Evolutionary conservation across 2,329 filamentous ascomycete genomes (phyloP).

Genomic region (Ascochyta pisi): DNA sequence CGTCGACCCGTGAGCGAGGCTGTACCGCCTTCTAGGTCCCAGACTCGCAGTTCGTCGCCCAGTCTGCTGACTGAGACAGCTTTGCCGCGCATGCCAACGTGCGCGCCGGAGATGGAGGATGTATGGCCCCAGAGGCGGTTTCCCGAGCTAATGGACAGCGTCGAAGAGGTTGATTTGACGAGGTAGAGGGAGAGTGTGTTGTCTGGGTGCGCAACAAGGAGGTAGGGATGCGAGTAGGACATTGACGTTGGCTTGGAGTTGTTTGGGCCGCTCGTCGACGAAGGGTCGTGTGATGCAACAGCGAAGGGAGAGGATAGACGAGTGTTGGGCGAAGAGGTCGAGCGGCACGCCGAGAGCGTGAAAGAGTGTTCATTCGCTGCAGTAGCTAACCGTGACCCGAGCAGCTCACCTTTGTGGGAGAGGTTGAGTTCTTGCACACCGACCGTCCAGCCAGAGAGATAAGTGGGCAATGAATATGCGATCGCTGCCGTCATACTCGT

Average conservation of each 20-base stretch:
- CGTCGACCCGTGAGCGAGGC: conserved; percentile 53
- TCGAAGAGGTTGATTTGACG: conserved; percentile 73
- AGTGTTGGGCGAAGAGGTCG: conserved; percentile 33
- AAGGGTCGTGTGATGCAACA: conserved; percentile 30
- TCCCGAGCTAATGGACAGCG: conserved; percentile 73
- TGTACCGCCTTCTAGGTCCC: conserved; percentile 82
- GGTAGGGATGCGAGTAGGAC: conserved; percentile 77
- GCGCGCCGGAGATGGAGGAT: conserved; percentile 83
- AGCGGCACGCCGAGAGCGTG: conserved; percentile 42
- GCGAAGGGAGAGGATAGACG: conserved; percentile 39
- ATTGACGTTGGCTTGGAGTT: conserved; percentile 54
- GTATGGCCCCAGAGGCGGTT: conserved; percentile 90
- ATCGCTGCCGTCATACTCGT: conserved; percentile 78
- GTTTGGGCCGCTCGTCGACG: conserved; percentile 26
- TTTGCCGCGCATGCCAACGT: conserved; percentile 84
- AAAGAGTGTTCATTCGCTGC: conserved; percentile 59
- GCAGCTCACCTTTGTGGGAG: conserved; percentile 55
- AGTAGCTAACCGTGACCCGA: conserved; percentile 58
- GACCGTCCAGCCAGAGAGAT: conserved; percentile 81
- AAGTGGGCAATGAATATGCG: conserved; percentile 81
- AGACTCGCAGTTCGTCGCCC: conserved; percentile 75
- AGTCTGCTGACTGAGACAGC: conserved; percentile 85
- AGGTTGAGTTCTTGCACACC: conserved; percentile 90
- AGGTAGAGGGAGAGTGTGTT: conserved; percentile 87
- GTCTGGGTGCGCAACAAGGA: conserved; percentile 82